Evolutionary conservation across 2,329 filamentous ascomycete genomes (phyloP).

Genomic region (Cladophialophora bantiana): DNA sequence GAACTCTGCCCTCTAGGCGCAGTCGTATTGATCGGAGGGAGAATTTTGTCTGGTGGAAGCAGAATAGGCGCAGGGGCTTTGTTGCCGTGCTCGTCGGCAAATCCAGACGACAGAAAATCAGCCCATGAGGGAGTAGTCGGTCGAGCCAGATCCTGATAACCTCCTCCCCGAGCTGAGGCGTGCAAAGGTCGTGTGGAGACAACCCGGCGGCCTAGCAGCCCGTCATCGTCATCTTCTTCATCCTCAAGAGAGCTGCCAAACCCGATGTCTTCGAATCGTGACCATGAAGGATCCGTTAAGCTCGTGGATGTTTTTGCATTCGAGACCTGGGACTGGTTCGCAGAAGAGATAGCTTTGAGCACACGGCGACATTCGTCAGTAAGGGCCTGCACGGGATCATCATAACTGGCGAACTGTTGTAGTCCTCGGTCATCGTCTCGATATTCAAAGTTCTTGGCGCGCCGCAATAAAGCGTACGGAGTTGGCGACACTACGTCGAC

Average conservation of each 20-base stretch:
- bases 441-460: constrained; percentile 95
- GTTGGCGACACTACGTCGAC: constrained; percentile 94
- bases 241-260: constrained; percentile 80
- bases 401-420: constrained; percentile 83
- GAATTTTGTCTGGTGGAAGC: constrained; percentile 87
- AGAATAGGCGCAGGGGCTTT: constrained; percentile 71
- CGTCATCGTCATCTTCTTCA: constrained; percentile 71
- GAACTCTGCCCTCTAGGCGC: constrained; percentile 77
- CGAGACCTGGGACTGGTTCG: constrained; percentile 82
- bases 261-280: constrained; percentile 92
- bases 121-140: constrained; percentile 98
- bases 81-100: constrained; percentile 77
- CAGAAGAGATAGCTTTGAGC: constrained; percentile 82
- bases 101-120: constrained; percentile 93
- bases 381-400: constrained; percentile 84
- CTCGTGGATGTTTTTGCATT: constrained; percentile 74
- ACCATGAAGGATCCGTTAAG: constrained; percentile 89
- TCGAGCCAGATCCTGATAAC: constrained; percentile 66
- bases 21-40: constrained; percentile 81
- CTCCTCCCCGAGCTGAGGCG: constrained; percentile 40
- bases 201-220: constrained; percentile 47
- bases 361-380: constrained; percentile 95
- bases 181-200: constrained; percentile 22
- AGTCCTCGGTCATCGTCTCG: constrained; percentile 85
- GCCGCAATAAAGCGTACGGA: constrained; percentile 86